These are phyloP conservation scores for Mucor circinelloides DNA, from an alignment of 371 early-diverging fungal genomes.

Conservation along the genomic window DNA sequence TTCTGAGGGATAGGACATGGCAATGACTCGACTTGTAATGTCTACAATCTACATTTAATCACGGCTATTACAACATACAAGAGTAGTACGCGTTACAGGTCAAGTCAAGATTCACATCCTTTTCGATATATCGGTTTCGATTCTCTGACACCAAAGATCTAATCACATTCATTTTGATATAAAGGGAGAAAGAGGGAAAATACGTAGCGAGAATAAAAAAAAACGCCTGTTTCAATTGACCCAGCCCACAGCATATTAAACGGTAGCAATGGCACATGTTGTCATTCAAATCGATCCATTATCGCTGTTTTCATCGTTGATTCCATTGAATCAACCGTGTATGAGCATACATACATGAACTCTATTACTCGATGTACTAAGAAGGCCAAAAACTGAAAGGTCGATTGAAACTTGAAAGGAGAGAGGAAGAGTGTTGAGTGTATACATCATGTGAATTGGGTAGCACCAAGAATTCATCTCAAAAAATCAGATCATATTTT, in stretches of 20 bases:
- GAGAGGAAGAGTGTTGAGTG: neutral
- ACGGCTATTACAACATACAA: too few relatives aligned
- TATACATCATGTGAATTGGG: neutral
- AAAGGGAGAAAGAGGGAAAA: neutral
- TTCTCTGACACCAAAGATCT: constrained; percentile 54
- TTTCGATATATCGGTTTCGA: constrained; percentile 52
- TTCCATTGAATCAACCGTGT: neutral
- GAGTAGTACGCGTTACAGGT: constrained; percentile 42
- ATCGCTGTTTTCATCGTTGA: neutral
- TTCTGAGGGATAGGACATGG: constrained; percentile 72
- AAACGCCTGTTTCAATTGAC: neutral
- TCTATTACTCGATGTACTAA: neutral
- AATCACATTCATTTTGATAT: constrained; percentile 33
- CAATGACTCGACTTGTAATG: constrained; percentile 66
- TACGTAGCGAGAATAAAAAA: constrained; percentile 3
- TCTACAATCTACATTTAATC: constrained; percentile 33
- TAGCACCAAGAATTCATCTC: neutral
- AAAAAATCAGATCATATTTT: neutral
- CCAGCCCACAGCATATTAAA: neutral
- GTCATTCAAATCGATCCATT: neutral
- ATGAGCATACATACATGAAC: neutral
- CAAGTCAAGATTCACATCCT: constrained; percentile 66
- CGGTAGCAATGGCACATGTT: neutral
- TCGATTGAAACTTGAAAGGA: neutral
- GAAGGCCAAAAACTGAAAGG: neutral